phyloP scores from a whole-genome alignment of 176 grass and related monocot genomes.

The Musa beccarii region DNA sequence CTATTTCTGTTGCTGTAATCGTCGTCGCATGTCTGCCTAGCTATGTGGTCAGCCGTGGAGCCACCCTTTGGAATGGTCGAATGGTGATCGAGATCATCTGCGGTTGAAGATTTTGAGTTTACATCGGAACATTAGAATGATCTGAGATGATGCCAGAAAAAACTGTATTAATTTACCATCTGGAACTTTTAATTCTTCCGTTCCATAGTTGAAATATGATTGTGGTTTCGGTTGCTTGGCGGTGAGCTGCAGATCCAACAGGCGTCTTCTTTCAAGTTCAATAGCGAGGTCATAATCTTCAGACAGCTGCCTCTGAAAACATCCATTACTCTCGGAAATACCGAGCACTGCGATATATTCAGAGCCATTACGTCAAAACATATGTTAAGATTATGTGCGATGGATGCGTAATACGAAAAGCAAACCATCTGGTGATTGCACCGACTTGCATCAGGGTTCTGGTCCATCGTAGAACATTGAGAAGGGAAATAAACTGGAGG shows the following conservation, averaged over 20 bases:
- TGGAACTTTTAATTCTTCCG: not conserved
- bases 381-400: not conserved
- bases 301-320: slow-evolving; percentile 1
- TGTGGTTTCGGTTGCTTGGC: not conserved
- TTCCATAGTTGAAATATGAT: not conserved
- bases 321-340: not conserved
- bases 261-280: slow-evolving; percentile 13
- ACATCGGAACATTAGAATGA: no score
- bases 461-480: slow-evolving; percentile 2
- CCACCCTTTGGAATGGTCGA: not conserved
- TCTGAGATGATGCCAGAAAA: not conserved
- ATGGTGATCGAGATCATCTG: not conserved
- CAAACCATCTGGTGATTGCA: not conserved
- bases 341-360: not conserved
- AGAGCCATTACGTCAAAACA: not conserved
- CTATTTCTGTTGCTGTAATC: not conserved
- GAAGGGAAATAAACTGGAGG: not conserved
- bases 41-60: not conserved
- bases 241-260: slow-evolving; percentile 7
- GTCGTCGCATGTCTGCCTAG: slow-evolving; percentile 1
- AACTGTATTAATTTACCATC: not conserved
- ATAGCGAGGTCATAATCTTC: not conserved
- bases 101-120: not conserved
- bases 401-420: not conserved
- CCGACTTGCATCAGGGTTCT: slow-evolving; percentile 2